Base-by-base conservation (phyloP, 305 asterid genomes). In the Fraxinus floribunda region DNA sequence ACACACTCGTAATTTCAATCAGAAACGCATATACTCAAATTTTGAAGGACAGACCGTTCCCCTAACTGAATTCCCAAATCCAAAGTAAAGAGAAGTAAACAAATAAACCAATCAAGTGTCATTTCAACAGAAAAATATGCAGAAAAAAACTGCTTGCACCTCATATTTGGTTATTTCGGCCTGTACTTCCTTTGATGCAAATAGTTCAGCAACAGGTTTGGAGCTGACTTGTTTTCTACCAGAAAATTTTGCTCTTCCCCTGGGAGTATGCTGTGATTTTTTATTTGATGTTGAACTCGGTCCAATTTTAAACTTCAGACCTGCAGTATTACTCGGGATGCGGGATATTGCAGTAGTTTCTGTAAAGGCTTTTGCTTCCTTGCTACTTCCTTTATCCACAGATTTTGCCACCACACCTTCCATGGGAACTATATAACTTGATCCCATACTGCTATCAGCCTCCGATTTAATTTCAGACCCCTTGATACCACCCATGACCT, bases 91-190 rank as follows among this genome's bases (percentile, higher is more conserved):
- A 66, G 30, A 52, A 77, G 73, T 71, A 49, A 82, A 10, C 76
- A 64, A 32, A 71, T 3, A 46, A n/a, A 75, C 55, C 26, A 18
- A 73, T 38, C 52, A 15, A 39, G 30, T 24, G 10, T 6, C 26
- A 76, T 16, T 46, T 76, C 18, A 49, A 66, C 68, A 76, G n/a
- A 15, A 13, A 71, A n/a, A 74, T 13, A 36, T 34, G 3, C 38
- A 32, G 49, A 78, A n/a, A 41, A 22, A 41, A 68, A 86, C 9
- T n/a, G 77, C 46, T 75, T 29, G 41, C 86, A 94, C 98, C 97
- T 94, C 94, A 38, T 79, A 90, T 80, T 86, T 87, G 79, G 82
- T 85, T 77, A 96, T 88, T 85, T 96, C 98, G 78, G 91, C 98
- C 81, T 77, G 94, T 79, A 88, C 94, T 87, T 88, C 91, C 89